Conservation (phyloP, 192 early-diverging fungal species). For the Podila epigama region DNA sequence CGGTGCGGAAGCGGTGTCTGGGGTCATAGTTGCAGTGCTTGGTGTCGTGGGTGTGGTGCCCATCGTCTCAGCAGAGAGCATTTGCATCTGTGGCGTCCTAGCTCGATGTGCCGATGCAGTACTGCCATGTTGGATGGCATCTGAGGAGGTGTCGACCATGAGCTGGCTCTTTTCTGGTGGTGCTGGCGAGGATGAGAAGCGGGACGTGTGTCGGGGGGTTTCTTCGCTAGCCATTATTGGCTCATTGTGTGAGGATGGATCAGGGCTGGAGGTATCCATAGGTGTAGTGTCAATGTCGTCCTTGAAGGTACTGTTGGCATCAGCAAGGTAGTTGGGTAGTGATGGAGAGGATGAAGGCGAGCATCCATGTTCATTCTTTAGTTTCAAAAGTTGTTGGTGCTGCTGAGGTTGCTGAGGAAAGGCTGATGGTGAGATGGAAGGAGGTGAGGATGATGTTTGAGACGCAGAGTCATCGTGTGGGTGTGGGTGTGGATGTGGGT, state of each 20-base stretch:
- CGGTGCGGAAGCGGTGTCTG: slow-evolving; percentile 6
- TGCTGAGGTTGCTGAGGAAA: slow-evolving; percentile 39
- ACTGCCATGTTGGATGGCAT: background rate
- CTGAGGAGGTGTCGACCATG: slow-evolving; percentile 27
- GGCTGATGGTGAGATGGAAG: slow-evolving; percentile 3
- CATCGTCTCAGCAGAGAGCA: background rate
- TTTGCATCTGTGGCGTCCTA: background rate
- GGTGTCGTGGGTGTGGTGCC: slow-evolving; percentile 12
- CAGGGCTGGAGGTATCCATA: background rate
- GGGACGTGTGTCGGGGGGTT: background rate
- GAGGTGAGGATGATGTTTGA: slow-evolving; percentile 14
- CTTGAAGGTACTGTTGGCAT: background rate
- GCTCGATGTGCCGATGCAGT: too few relatives aligned
- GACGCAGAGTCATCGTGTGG: slow-evolving; percentile 3
- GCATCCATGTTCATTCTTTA: slow-evolving; percentile 19
- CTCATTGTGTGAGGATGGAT: slow-evolving; percentile 2
- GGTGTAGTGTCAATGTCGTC: slow-evolving; percentile 14
- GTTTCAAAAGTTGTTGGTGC: slow-evolving; percentile 31
- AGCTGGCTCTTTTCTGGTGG: slow-evolving; percentile 12
- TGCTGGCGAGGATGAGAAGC: background rate
- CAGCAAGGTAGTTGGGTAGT: too few relatives aligned
- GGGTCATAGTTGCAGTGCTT: slow-evolving; percentile 10
- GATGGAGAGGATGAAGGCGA: background rate
- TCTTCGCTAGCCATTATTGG: too few relatives aligned
- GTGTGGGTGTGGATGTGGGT: too few relatives aligned